Conservation (phyloP, 768 basidiomycete species). For the Termitomyces sp. region DNA sequence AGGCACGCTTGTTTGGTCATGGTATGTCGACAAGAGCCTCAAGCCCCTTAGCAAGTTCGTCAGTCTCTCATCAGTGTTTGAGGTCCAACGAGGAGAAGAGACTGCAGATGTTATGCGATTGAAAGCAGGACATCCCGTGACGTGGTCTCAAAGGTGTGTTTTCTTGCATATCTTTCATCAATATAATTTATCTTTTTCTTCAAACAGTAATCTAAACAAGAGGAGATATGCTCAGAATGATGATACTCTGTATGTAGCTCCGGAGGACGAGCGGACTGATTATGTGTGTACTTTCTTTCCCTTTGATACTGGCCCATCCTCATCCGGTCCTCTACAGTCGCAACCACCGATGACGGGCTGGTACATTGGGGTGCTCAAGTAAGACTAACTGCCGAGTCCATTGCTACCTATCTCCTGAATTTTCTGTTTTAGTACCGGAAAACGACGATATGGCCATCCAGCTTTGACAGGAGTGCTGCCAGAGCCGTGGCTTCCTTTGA, state of each 20-base stretch:
- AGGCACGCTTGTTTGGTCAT: slow-evolving; percentile 78
- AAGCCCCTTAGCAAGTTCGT: slow-evolving; percentile 78
- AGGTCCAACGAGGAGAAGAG: slow-evolving; percentile 88
- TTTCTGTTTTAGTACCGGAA: slow-evolving; percentile 67
- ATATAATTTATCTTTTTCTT: not conserved
- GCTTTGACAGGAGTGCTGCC: slow-evolving; percentile 92
- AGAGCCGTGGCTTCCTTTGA: slow-evolving; percentile 91
- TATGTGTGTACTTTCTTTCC: slow-evolving; percentile 50
- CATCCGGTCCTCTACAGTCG: slow-evolving; percentile 47
- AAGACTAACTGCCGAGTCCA: slow-evolving; percentile 17
- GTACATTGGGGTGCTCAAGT: slow-evolving; percentile 93
- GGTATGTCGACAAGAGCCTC: slow-evolving; percentile 69
- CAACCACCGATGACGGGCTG: slow-evolving; percentile 97
- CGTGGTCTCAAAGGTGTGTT: slow-evolving; percentile 80
- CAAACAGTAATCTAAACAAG: slow-evolving; percentile 72
- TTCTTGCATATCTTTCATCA: not conserved
- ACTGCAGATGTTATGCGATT: slow-evolving; percentile 75
- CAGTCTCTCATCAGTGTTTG: slow-evolving; percentile 81
- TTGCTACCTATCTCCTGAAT: slow-evolving; percentile 8
- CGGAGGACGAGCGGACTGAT: slow-evolving; percentile 89
- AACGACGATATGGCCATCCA: slow-evolving; percentile 92
- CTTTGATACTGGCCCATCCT: not conserved
- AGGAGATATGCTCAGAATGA: slow-evolving; percentile 91
- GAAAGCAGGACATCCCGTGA: slow-evolving; percentile 82
- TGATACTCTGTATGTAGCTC: slow-evolving; percentile 92